Base-by-base conservation (phyloP, 2,329 filamentous ascomycete species). In the Alternaria incomplexa region DNA sequence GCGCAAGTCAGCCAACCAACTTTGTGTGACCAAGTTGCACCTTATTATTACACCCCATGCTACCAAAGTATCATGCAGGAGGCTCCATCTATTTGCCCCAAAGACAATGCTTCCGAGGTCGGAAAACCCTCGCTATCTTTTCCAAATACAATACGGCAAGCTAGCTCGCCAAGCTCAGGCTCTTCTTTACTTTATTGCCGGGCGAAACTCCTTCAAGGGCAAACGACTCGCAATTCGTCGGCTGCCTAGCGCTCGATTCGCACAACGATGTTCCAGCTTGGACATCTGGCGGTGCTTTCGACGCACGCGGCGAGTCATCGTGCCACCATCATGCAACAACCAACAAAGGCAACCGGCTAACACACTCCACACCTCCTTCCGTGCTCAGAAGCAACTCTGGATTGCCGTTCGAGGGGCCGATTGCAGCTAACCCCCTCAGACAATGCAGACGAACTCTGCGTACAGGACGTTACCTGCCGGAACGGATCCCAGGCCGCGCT, bases 311-410 rank as follows among this genome's bases (percentile, higher is more conserved):
- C 57, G 25, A 59, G 58, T 68, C 65, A 62, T 61, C 67, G 45
- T 59, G 58, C 64, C 59, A 53, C 65, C 61, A 64, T 67, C 54
- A 71, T 71, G 68, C 70, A 71, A 67, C 66, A 68, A 62, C 61
- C 59, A 65, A 63, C 56, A 44, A 63, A 60, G 61, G 64, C 64
- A 48, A 55, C 60, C 57, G 45, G 52, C 65, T 61, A 28, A 52
- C 48, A 62, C 46, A 68, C 63, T 64, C 44, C 46, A 44, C 40
- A 51, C 32, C 46, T 45, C 51, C 28, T 26, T 36, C 62, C 63
- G 63, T 58, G 32, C 45, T 56, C 25, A 56, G 45, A 47, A 43
- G 59, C 54, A 47, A 26, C 53, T 63, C 44, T 57, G 66, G 17
- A 62, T 46, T 50, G 55, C 51, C 56, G 59, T 62, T 58, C 56